Evolutionary conservation across 352 stramenopile species (phyloP).

Genomic region (Phytophthora fragariae): DNA sequence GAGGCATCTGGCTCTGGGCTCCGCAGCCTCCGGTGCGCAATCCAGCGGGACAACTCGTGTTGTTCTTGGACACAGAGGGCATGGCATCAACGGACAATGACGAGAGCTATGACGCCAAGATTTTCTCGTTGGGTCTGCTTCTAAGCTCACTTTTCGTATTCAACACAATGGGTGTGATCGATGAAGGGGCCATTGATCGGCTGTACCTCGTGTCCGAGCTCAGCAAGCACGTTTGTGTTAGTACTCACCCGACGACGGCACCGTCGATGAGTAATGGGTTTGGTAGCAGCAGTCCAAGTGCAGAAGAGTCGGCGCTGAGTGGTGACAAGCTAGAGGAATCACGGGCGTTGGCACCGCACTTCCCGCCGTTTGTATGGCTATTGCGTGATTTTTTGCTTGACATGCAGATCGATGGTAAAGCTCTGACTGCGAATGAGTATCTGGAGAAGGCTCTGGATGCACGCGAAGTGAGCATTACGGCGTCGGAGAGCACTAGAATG

Average conservation of each 20-base stretch:
- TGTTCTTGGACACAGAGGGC: slow-evolving; percentile 89
- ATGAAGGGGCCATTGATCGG: slow-evolving; percentile 86
- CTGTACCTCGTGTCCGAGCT: slow-evolving; percentile 88
- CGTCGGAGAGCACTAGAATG: slow-evolving; percentile 37
- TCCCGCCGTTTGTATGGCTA: slow-evolving; percentile 86
- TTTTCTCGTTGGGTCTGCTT: slow-evolving; percentile 84
- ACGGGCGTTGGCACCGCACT: slow-evolving; percentile 70
- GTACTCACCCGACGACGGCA: slow-evolving; percentile 31
- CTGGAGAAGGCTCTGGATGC: slow-evolving; percentile 78
- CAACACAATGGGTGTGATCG: slow-evolving; percentile 91
- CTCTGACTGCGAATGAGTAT: slow-evolving; percentile 76
- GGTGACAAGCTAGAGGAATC: slow-evolving; percentile 57
- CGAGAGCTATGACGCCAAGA: slow-evolving; percentile 90
- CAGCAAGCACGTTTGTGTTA: slow-evolving; percentile 86
- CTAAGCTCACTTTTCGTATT: slow-evolving; percentile 88
- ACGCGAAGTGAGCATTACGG: slow-evolving; percentile 46
- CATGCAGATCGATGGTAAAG: slow-evolving; percentile 69
- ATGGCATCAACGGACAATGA: slow-evolving; percentile 89
- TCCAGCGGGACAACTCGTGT: slow-evolving; percentile 61
- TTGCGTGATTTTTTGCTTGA: slow-evolving; percentile 86
- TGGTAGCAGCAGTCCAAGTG: slow-evolving; percentile 3
- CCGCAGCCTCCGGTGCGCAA: slow-evolving; percentile 67
- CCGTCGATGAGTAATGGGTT: slow-evolving; percentile 9
- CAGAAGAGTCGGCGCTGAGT: slow-evolving; percentile 27
- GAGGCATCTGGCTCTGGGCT: slow-evolving; percentile 88